phyloP scores from a whole-genome alignment of 306 rosid species.

The Fragaria iinumae region DNA sequence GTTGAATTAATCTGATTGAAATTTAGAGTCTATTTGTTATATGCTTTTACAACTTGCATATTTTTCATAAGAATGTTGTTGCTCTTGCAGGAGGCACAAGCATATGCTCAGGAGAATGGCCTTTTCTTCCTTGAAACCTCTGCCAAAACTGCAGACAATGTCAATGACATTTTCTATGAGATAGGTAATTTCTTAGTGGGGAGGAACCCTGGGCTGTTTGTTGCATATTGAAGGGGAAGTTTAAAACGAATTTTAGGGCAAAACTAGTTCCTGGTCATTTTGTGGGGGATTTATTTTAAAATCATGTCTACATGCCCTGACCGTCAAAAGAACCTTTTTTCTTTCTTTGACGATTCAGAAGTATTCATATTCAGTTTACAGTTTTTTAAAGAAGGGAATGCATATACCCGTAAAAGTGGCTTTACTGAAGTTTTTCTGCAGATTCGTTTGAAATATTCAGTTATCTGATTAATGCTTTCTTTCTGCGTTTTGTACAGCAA shows the following conservation, averaged over 20 bases:
- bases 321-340: neutral
- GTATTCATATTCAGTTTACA: neutral
- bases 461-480: constrained; percentile 1
- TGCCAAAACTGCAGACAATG: constrained; percentile 61
- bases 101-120: constrained; percentile 59
- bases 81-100: constrained; percentile 47
- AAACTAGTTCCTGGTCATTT: neutral
- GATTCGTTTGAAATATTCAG: neutral
- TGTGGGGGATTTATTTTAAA: neutral
- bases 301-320: neutral
- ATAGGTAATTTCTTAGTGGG: constrained; percentile 39
- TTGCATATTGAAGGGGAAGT: neutral
- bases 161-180: constrained; percentile 55
- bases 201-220: neutral
- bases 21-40: neutral
- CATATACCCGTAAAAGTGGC: neutral
- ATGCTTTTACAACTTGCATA: neutral
- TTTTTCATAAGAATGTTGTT: constrained; percentile 16
- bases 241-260: neutral
- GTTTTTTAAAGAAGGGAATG: neutral
- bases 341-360: neutral
- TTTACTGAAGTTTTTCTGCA: neutral
- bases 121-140: constrained; percentile 64
- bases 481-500: constrained; percentile 29
- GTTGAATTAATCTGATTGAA: neutral